Base-by-base conservation (phyloP, 129 eudicot species). In the Pittosporum tobira region DNA sequence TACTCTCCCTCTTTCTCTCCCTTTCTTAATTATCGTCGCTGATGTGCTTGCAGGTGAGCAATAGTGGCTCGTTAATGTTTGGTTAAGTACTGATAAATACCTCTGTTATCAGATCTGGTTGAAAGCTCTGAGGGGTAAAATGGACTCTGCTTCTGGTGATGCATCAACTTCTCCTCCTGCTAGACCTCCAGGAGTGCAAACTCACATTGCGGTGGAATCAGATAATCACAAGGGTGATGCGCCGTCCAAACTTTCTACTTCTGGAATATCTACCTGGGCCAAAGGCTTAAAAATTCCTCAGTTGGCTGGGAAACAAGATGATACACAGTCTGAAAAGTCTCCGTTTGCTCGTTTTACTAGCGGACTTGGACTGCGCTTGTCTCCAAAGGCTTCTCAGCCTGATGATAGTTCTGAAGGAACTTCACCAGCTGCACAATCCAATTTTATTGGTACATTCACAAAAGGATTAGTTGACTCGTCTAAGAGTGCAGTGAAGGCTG, bases 401-500 rank as follows among this genome's bases (percentile, higher is more conserved):
- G 86, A 90, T 48, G 87, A 77, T 46, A 66, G 38, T 51, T 69
- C 88, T 63, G 88, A 71, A 62, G 84, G 59, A 53, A 57, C 76
- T 53, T 73, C 85, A 63, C 65, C 88, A 67, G 67, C 84, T 29
- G 69, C 86, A 48, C 81, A 71, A 65, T 28, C 84, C 27, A 82
- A 89, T 66, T 67, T 90, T 29, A 42, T 90, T 73, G 95, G 97
- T 47, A 80, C 95, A 51, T 65, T 90, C 57, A 82, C 97, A 2
- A 90, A 80, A 80, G 95, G 97, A 47, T 67, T 90, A 60, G 95
- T 85, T 40, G 97, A 90, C 72, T 70, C 95, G 25, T 90, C 97
- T 47, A 90, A 82, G 73, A 90, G 73, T 63, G 97, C 97, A 51
- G 97, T 82, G 64, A 90, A 81, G 78, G 97, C 94, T 63, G 97